A percentile compares a stretch with the other conserved stretches of the same genome.
phyloP scores from a whole-genome alignment of 169 alveolate species.

The Cryptosporidium tyzzeri region DNA sequence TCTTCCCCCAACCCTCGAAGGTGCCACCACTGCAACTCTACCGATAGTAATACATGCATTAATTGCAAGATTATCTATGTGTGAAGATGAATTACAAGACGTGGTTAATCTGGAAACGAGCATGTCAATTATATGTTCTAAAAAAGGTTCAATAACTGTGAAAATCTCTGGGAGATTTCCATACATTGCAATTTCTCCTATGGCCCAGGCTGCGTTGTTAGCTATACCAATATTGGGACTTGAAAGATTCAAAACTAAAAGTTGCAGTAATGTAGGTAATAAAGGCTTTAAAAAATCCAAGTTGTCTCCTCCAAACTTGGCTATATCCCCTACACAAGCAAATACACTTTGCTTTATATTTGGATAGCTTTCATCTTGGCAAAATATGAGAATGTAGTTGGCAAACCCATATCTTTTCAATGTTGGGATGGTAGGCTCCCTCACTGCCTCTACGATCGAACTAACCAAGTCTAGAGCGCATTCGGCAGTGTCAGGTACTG shows the following conservation, averaged over 20 bases:
- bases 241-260: constrained; percentile 67
- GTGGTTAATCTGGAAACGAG: constrained; percentile 78
- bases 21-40: constrained; percentile 78
- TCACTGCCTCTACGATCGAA: constrained; percentile 74
- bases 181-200: constrained; percentile 85
- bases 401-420: constrained; percentile 67
- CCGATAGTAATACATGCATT: constrained; percentile 86
- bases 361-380: constrained; percentile 66
- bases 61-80: constrained; percentile 41
- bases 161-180: constrained; percentile 76
- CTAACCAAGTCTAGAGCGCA: constrained; percentile 75
- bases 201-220: constrained; percentile 90
- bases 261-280: background rate
- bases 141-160: constrained; percentile 77
- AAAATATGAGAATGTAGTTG: constrained; percentile 17
- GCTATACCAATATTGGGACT: constrained; percentile 82
- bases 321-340: constrained; percentile 83
- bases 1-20: constrained; percentile 71
- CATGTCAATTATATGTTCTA: constrained; percentile 80
- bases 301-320: constrained; percentile 78
- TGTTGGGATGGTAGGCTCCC: constrained; percentile 38
- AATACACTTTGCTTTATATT: constrained; percentile 80
- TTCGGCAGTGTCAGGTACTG: constrained; percentile 33
- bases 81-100: constrained; percentile 71
- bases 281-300: constrained; percentile 35